Evolutionary conservation across 352 stramenopile species (phyloP).

Genomic region (Halophytophthora polymorphica): DNA sequence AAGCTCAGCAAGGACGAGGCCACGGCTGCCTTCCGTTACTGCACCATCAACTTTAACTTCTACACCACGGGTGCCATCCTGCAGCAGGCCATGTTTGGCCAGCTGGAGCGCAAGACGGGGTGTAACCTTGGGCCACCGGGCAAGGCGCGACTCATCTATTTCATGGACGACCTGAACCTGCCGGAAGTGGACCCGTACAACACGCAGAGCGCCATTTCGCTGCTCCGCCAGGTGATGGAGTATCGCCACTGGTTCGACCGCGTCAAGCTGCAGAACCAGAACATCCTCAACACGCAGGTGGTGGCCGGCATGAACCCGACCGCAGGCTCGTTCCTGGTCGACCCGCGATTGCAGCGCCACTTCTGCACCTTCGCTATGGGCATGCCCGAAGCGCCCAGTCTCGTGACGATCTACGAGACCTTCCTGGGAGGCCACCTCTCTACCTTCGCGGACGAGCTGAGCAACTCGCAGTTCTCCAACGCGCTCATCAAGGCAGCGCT

Average conservation of each 20-base stretch:
- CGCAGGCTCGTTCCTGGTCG: conserved; percentile 92
- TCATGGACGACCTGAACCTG: conserved; percentile 97
- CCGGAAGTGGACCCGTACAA: conserved; percentile 95
- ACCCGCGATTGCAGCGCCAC: conserved; percentile 93
- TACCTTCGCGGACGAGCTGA: conserved; percentile 87
- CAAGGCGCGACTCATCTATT: conserved; percentile 93
- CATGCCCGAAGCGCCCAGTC: conserved; percentile 90
- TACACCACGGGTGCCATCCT: conserved; percentile 94
- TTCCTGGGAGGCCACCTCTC: conserved; percentile 94
- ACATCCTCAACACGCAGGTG: conserved; percentile 94
- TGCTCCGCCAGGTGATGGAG: conserved; percentile 95
- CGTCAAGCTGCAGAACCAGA: conserved; percentile 91
- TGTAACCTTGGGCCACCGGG: conserved; percentile 92
- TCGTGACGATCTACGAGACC: conserved; percentile 96
- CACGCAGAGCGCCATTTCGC: conserved; percentile 93
- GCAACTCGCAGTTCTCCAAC: conserved; percentile 83
- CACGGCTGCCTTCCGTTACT: conserved; percentile 79
- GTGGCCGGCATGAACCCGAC: conserved; percentile 96
- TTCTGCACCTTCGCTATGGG: conserved; percentile 96
- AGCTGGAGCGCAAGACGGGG: conserved; percentile 95
- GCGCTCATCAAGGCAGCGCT: conserved; percentile 93
- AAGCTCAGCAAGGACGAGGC: conserved; percentile 88
- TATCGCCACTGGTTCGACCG: conserved; percentile 94
- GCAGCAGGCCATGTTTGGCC: conserved; percentile 90
- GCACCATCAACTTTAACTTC: conserved; percentile 98